These are phyloP conservation scores for Penicillium decumbens DNA, from an alignment of 2,329 filamentous ascomycete species.

Conservation along the genomic window DNA sequence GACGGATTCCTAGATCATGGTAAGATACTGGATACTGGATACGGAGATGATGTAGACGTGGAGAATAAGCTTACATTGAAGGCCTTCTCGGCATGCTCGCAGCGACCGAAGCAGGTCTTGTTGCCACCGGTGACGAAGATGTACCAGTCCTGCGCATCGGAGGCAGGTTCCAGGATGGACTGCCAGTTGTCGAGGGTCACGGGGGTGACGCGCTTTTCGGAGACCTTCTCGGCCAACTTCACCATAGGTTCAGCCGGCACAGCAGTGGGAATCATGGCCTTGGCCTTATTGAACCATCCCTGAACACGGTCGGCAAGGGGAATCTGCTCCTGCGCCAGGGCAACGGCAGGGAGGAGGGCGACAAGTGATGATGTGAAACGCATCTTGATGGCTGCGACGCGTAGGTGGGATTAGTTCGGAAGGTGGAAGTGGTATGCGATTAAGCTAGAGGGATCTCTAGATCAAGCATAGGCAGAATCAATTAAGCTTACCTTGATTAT, in stretches of 20 bases:
- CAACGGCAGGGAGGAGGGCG: conserved; percentile 47
- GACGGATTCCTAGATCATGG: conserved; percentile 46
- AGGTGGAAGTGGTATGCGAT: conserved; percentile 10
- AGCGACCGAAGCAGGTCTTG: conserved; percentile 60
- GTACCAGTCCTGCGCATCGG: conserved; percentile 52
- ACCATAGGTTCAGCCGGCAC: conserved; percentile 33
- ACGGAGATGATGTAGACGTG: not conserved
- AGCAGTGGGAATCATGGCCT: conserved; percentile 52
- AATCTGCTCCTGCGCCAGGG: conserved; percentile 56
- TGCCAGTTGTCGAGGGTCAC: conserved; percentile 57
- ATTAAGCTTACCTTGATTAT: conserved; percentile 1
- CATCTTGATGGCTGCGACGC: conserved; percentile 41
- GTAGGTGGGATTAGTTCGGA: conserved; percentile 6
- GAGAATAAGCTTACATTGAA: conserved; percentile 41
- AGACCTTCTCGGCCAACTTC: conserved; percentile 48
- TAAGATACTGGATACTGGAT: not conserved
- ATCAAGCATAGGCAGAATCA: no score
- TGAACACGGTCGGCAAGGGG: conserved; percentile 47
- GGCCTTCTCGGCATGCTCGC: conserved; percentile 51
- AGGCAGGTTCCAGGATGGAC: conserved; percentile 44
- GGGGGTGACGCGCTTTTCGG: conserved; percentile 48
- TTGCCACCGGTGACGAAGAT: conserved; percentile 61
- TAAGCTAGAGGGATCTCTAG: not conserved
- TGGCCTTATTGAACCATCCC: conserved; percentile 51
- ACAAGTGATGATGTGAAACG: conserved; percentile 50